These are phyloP conservation scores for Iberis amara DNA, from an alignment of 441 rosid genomes.

Conservation along the genomic window DNA sequence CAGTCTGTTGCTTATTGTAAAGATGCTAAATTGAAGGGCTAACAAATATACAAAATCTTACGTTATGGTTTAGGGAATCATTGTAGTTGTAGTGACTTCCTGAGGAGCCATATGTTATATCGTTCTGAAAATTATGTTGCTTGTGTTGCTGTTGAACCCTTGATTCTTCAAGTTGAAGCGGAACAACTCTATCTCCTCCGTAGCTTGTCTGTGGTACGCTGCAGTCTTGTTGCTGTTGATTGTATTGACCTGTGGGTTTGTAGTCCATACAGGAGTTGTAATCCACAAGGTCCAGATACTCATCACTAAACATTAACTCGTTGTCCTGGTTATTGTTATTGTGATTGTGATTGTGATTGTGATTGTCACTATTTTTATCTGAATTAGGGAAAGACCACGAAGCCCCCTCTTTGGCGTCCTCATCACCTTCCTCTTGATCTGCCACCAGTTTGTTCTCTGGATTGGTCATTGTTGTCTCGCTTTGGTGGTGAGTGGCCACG, in stretches of 20 bases:
- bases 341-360: neutral
- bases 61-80: slow-evolving; percentile 35
- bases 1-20: slow-evolving; percentile 4
- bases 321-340: slow-evolving; percentile 25
- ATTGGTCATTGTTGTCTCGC: slow-evolving; percentile 16
- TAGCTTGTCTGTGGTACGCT: slow-evolving; percentile 38
- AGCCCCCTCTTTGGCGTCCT: slow-evolving; percentile 64
- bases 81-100: slow-evolving; percentile 43
- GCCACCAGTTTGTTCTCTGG: slow-evolving; percentile 32
- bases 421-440: slow-evolving; percentile 31
- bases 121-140: slow-evolving; percentile 37
- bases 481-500: slow-evolving; percentile 25
- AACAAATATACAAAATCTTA: slow-evolving; percentile 20
- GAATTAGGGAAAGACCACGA: slow-evolving; percentile 59
- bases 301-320: slow-evolving; percentile 48
- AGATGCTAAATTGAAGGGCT: slow-evolving; percentile 11
- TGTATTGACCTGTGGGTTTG: slow-evolving; percentile 39
- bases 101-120: slow-evolving; percentile 46
- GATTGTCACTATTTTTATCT: slow-evolving; percentile 28
- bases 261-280: slow-evolving; percentile 50
- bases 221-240: slow-evolving; percentile 36
- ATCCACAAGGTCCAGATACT: slow-evolving; percentile 63
- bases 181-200: slow-evolving; percentile 64
- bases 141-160: slow-evolving; percentile 40
- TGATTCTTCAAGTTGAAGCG: slow-evolving; percentile 43